A percentile compares a stretch with the other conserved stretches of the same genome.
These are phyloP conservation scores for Zymoseptoria brevis DNA, from an alignment of 2,329 filamentous ascomycete species.

Conservation along the genomic window DNA sequence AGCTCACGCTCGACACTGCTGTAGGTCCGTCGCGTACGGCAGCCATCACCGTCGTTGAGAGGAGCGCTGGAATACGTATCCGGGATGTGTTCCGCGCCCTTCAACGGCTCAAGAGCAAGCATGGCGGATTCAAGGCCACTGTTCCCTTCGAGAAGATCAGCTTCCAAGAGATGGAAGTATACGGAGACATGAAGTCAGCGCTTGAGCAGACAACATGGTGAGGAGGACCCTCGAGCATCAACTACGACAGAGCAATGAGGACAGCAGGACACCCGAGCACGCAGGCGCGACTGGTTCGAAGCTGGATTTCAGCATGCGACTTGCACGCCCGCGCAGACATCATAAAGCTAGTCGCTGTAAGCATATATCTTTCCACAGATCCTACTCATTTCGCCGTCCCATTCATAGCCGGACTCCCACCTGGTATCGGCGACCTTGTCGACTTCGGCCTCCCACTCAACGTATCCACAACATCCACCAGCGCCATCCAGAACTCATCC, in stretches of 20 bases:
- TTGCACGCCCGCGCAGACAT: neutral
- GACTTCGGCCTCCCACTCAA: slow-evolving; percentile 57
- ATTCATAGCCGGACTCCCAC: slow-evolving; percentile 9
- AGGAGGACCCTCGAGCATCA: too few species aligned
- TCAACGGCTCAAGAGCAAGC: neutral
- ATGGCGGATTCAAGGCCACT: neutral
- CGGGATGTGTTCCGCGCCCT: neutral
- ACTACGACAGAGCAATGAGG: too few species aligned
- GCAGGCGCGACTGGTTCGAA: neutral
- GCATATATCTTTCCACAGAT: neutral
- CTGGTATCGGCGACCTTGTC: slow-evolving; percentile 12
- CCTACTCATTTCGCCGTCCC: slow-evolving; percentile 6
- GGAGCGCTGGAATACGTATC: neutral
- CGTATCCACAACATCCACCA: slow-evolving; percentile 77
- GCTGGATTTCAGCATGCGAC: neutral
- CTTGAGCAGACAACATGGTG: too few species aligned
- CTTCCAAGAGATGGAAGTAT: neutral
- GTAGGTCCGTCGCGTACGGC: neutral
- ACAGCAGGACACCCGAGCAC: too few species aligned
- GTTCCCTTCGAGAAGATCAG: neutral
- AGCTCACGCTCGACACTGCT: neutral
- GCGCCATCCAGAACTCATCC: slow-evolving; percentile 72
- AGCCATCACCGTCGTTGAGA: neutral
- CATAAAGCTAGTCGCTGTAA: neutral
- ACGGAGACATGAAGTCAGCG: too few species aligned